phyloP scores from a whole-genome alignment of 1,284 basidiomycete species.

The Ganoderma resinaceum region DNA sequence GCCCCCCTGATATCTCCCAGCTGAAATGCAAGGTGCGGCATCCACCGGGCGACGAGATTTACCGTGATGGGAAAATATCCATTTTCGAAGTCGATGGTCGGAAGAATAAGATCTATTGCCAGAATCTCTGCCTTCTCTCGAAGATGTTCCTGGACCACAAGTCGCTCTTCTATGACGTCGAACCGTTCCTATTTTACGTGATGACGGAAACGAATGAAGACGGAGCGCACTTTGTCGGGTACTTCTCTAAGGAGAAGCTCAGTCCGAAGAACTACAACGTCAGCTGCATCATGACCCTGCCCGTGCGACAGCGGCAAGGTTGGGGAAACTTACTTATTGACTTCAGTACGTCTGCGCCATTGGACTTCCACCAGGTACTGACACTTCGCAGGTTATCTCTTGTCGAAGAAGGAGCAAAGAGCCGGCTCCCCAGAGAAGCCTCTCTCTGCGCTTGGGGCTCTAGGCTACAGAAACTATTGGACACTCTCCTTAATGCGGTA shows the following conservation, averaged over 20 bases:
- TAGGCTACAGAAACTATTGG: conserved; percentile 98
- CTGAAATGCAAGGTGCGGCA: conserved; percentile 95
- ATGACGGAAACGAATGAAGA: conserved; percentile 91
- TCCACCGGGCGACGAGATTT: conserved; percentile 99
- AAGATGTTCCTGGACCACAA: conserved; percentile 99
- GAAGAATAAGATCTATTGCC: conserved; percentile 99
- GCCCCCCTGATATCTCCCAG: conserved; percentile 46
- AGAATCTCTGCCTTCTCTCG: conserved; percentile 97
- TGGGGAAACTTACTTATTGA: conserved; percentile 97
- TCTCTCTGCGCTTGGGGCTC: conserved; percentile 86
- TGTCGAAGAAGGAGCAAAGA: conserved; percentile 94
- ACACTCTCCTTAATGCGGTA: conserved; percentile 89
- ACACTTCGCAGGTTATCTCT: conserved; percentile 78
- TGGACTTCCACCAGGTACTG: conserved; percentile 8
- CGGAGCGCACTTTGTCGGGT: conserved; percentile 96
- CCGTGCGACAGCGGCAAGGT: conserved; percentile 92
- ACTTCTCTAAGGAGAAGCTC: conserved; percentile 99
- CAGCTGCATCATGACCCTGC: conserved; percentile 99
- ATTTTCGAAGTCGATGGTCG: conserved; percentile 99
- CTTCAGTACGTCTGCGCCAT: conserved; percentile 79
- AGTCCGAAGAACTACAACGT: conserved; percentile 97
- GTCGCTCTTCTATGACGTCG: conserved; percentile 99
- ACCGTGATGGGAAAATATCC: conserved; percentile 87
- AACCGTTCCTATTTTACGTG: conserved; percentile 99
- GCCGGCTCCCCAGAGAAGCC: conserved; percentile 94